Conservation (phyloP, 2,329 filamentous ascomycete species). For the Parascedosporium putredinis region DNA sequence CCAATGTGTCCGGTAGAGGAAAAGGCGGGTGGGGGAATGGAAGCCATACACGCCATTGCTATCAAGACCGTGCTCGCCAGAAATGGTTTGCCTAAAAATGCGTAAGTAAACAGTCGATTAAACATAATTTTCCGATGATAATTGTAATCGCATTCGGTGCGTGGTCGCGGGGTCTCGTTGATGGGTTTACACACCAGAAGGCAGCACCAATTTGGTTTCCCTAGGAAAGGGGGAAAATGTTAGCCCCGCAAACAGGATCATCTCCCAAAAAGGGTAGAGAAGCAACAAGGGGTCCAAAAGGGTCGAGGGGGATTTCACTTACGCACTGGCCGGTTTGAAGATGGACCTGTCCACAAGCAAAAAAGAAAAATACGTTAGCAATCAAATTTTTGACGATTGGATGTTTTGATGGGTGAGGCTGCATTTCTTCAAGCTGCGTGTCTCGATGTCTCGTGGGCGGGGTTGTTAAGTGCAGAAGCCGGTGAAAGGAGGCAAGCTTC, state of each 20-base stretch:
- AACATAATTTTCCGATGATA: background rate
- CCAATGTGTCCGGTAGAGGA: background rate
- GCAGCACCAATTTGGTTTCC: conserved; percentile 99
- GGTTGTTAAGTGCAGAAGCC: conserved; percentile 1
- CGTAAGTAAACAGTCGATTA: conserved; percentile 25
- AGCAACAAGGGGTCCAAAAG: background rate
- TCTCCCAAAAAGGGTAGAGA: conserved; percentile 1
- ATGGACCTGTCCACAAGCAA: conserved; percentile 73
- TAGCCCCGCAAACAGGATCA: conserved; percentile 19
- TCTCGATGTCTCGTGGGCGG: conserved; percentile 4
- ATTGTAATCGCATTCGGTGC: conserved; percentile 1
- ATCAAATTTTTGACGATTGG: conserved; percentile 12
- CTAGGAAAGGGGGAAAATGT: conserved; percentile 36
- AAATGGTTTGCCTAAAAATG: conserved; percentile 60
- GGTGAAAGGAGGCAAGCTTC: conserved; percentile 11
- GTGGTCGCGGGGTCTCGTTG: background rate
- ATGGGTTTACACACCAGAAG: conserved; percentile 66
- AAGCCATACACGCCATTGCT: conserved; percentile 80
- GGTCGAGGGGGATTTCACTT: conserved; percentile 27
- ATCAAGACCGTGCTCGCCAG: conserved; percentile 92
- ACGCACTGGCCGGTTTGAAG: conserved; percentile 99
- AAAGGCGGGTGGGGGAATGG: conserved; percentile 7
- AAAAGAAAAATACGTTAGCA: conserved; percentile 44
- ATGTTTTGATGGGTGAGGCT: background rate
- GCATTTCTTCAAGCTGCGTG: background rate